Evolutionary conservation across 2,329 filamentous ascomycete genomes (phyloP).

Genomic region (Fusarium sp.): DNA sequence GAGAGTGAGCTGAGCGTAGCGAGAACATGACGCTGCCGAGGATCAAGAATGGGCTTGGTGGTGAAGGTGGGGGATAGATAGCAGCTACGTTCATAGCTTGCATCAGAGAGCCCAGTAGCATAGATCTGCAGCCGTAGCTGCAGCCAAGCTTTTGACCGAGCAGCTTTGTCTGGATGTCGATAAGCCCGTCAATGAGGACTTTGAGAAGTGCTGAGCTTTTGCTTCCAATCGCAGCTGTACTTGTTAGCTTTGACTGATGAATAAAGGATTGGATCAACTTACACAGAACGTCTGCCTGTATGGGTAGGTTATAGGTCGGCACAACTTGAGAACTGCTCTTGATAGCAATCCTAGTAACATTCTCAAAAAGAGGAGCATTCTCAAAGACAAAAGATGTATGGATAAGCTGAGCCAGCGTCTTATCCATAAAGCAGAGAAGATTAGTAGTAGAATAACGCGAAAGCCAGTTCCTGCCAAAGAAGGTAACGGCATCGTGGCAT

Average conservation of each 20-base stretch:
- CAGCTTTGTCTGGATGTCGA: background rate
- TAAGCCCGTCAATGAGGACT: background rate
- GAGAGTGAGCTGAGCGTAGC: background rate
- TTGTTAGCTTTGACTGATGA: background rate
- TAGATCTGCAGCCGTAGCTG: background rate
- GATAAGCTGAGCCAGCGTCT: background rate
- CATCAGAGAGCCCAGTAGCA: background rate
- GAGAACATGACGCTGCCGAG: background rate
- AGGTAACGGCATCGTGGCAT: background rate
- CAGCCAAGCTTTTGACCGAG: background rate
- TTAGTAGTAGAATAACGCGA: rapidly evolving
- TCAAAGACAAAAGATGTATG: background rate
- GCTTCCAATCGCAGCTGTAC: background rate
- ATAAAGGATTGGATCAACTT: no score
- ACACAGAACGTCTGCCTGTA: background rate
- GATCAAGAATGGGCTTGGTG: background rate
- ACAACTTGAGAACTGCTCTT: background rate
- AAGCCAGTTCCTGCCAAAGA: background rate
- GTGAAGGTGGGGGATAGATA: background rate
- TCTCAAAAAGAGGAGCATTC: rapidly evolving
- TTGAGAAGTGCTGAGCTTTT: rapidly evolving
- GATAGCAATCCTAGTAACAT: background rate
- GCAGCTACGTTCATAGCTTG: background rate
- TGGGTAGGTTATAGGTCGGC: background rate
- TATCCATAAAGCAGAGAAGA: rapidly evolving